Conservation (phyloP, 106 monocot genomes). For the Iris macrosiphon region DNA sequence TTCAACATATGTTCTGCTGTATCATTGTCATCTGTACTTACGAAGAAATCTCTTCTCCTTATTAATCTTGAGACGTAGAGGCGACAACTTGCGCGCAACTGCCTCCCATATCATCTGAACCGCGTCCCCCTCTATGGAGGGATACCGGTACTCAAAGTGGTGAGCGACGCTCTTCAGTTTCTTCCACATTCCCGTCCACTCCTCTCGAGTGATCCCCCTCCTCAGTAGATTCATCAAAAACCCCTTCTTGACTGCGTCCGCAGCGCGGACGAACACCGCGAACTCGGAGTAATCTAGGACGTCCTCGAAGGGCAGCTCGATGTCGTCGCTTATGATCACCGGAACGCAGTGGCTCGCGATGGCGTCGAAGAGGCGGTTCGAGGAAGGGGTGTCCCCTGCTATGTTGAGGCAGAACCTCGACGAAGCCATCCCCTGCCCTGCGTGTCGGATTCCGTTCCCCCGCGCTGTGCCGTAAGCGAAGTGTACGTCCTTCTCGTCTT, state of each 20-base stretch:
- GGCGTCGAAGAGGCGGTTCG: conserved; percentile 83
- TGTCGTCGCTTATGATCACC: conserved; percentile 72
- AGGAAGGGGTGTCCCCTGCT: conserved; percentile 90
- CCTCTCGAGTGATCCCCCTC: conserved; percentile 23
- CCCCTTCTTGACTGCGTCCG: conserved; percentile 51
- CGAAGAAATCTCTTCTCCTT: conserved; percentile 28
- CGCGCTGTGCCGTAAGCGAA: conserved; percentile 51
- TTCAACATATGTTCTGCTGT: too few species aligned
- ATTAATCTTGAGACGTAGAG: conserved; percentile 33
- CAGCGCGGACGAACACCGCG: conserved; percentile 57
- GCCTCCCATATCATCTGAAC: conserved; percentile 95
- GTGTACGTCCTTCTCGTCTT: conserved; percentile 62
- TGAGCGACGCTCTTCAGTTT: conserved; percentile 39
- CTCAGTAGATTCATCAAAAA: conserved; percentile 50
- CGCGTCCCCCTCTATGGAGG: conserved; percentile 54
- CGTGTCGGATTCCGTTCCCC: conserved; percentile 33
- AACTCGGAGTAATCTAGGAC: conserved; percentile 76
- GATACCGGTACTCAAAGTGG: conserved; percentile 75
- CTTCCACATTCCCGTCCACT: conserved; percentile 82
- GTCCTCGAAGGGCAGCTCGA: conserved; percentile 86
- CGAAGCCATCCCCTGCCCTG: conserved; percentile 55
- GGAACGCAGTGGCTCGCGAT: conserved; percentile 80
- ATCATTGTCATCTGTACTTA: conserved; percentile 29
- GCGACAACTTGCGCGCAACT: conserved; percentile 40
- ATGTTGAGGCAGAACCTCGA: conserved; percentile 84